Base-by-base conservation (phyloP, 176 grass and related monocot species). In the Oryza brachyantha region DNA sequence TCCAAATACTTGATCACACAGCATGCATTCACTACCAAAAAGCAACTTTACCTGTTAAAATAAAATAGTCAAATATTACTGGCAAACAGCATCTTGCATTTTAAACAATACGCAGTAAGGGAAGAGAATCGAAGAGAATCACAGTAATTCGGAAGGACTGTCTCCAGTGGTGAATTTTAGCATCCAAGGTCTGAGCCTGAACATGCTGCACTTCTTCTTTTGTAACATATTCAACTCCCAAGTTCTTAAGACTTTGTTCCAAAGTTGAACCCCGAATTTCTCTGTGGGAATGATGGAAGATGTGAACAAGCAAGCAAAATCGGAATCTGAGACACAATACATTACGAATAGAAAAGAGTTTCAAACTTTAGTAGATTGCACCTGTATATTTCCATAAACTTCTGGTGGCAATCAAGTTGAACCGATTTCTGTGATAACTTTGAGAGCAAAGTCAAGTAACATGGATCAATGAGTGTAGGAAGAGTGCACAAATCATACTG, bases 1-100 rank as follows among this genome's bases (percentile, higher is more conserved):
- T 71, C 86, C 55, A 41, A 97, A 86, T 42, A 97, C 83, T 64
- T 88, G 72, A 69, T 90, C 65, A 25, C 90, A 97, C 48, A 97
- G 71, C 76, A 84, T 21, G 2, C 83, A 81, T 61, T 97, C 93
- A 48, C 52, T 83, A 50, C 87, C 76, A 85, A 97, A 97, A 54
- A 97, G 72, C 52, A 97, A 52, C 42, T 88, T 93, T 26, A 90
- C 76, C 90, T 97, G 79, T 79, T 75, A 5, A 34, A 69, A 26
- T 52, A 19, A 62, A 35, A 87, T 43, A 75, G 50, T 40, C 58
- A 65, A 43, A 29, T 35, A 74, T 66, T 54, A 77, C 46, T 28
- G 16, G 28, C 2, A 29, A 48, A 84, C 21, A 36, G 11, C 31
- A 79, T 72, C 64, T 29, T 58, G 55, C 42, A 55, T 13, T 36